Evolutionary conservation across 1,284 basidiomycete genomes (phyloP).

Genomic region (Ustilago shanxiensis): DNA sequence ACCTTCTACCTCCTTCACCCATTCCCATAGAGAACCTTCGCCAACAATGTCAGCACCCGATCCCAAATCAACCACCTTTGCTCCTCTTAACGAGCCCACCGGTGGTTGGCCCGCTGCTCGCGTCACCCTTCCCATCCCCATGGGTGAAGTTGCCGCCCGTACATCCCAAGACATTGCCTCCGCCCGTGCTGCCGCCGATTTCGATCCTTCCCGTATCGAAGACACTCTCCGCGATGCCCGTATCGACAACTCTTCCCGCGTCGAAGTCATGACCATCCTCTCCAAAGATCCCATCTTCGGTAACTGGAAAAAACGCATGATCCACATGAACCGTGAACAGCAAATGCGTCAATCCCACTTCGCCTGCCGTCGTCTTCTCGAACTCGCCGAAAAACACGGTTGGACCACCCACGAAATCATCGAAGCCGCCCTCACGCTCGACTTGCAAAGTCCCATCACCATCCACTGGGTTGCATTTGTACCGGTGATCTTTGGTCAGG

Average conservation of each 20-base stretch:
- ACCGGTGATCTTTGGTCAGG: conserved; percentile 65
- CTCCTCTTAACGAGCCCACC: conserved; percentile 41
- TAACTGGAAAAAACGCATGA: conserved; percentile 64
- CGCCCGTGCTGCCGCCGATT: conserved; percentile 49
- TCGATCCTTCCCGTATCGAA: conserved; percentile 60
- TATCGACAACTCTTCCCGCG: conserved; percentile 60
- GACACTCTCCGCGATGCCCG: conserved; percentile 59
- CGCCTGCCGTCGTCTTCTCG: conserved; percentile 60
- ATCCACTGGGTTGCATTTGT: conserved; percentile 67
- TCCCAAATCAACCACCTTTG: conserved; percentile 45
- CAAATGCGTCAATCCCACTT: conserved; percentile 62
- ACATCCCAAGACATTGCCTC: conserved; percentile 54
- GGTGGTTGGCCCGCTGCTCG: conserved; percentile 39
- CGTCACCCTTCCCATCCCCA: conserved; percentile 61
- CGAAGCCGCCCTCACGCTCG: conserved; percentile 59
- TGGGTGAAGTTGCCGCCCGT: conserved; percentile 55
- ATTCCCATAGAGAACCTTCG: background rate
- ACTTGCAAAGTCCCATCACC: conserved; percentile 59
- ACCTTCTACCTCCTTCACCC: background rate
- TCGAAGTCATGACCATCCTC: conserved; percentile 51
- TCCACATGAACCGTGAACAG: conserved; percentile 65
- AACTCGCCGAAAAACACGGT: conserved; percentile 55
- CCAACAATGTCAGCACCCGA: conserved; percentile 35
- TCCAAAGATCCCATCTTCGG: conserved; percentile 59
- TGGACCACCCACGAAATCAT: conserved; percentile 64